These are phyloP conservation scores for Xylaria palmicola DNA, from an alignment of 495 filamentous ascomycete species.

Conservation along the genomic window DNA sequence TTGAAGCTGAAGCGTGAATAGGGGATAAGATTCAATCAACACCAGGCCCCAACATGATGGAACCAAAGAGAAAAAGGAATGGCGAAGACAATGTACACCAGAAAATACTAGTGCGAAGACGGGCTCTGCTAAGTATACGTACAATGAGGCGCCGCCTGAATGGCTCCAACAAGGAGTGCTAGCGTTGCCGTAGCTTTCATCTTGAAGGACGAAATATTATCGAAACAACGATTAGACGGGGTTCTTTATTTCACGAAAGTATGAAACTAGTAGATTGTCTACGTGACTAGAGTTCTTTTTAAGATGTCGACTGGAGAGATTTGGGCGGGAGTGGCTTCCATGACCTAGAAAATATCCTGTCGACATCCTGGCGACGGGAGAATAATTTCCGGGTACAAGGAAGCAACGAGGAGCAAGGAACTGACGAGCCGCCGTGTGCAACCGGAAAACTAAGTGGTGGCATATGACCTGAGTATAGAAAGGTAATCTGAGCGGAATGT, in stretches of 20 bases:
- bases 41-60: not conserved
- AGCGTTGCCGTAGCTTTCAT: slow-evolving; percentile 41
- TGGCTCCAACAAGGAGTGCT: slow-evolving; percentile 31
- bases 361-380: not conserved
- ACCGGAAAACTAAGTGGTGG: not conserved
- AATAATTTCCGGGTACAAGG: not conserved
- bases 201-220: not conserved
- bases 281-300: not conserved
- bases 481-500: not conserved
- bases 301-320: not conserved
- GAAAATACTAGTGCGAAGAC: not conserved
- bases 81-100: not conserved
- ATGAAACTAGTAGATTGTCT: not conserved
- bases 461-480: not conserved
- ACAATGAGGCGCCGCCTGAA: slow-evolving; percentile 45
- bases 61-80: not conserved
- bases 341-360: not conserved
- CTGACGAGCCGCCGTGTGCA: not conserved
- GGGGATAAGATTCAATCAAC: too few species aligned
- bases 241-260: not conserved
- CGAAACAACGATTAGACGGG: not conserved
- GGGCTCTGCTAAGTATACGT: not conserved
- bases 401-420: not conserved
- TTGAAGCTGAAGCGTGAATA: too few species aligned
- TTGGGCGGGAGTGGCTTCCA: not conserved